Evolutionary conservation across 441 rosid species (phyloP).

Genomic region (Adansonia madagascariensis): DNA sequence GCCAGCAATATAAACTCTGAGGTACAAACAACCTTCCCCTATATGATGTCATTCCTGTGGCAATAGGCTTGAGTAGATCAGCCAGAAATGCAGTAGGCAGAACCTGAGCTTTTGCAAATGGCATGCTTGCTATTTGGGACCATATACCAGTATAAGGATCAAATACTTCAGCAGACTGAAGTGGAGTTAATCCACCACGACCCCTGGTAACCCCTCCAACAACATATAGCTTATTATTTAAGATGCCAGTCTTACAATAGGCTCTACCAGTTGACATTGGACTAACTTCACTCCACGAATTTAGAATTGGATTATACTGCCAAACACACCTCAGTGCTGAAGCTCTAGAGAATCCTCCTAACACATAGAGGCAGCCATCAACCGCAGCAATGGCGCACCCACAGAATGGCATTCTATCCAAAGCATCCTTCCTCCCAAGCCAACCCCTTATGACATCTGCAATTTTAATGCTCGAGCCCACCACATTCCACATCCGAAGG

Average conservation of each 20-base stretch:
- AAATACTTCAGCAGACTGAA: conserved; percentile 83
- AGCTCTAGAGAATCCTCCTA: conserved; percentile 75
- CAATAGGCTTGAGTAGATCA: conserved; percentile 80
- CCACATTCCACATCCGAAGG: conserved; percentile 41
- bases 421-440: conserved; percentile 58
- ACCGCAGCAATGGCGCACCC: conserved; percentile 74
- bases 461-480: conserved; percentile 52
- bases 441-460: conserved; percentile 67
- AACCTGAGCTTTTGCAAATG: conserved; percentile 75
- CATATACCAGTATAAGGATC: conserved; percentile 60
- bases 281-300: conserved; percentile 67
- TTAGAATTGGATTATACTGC: conserved; percentile 65
- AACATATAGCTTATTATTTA: conserved; percentile 73
- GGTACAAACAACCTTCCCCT: conserved; percentile 82
- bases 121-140: conserved; percentile 86
- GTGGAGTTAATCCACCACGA: conserved; percentile 66
- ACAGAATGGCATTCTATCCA: conserved; percentile 65
- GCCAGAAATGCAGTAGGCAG: conserved; percentile 79
- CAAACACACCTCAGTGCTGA: conserved; percentile 63
- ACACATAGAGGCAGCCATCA: conserved; percentile 73
- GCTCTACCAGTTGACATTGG: conserved; percentile 76
- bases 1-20: conserved; percentile 90
- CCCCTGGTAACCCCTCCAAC: conserved; percentile 79
- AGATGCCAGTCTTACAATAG: conserved; percentile 70
- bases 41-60: conserved; percentile 88